Evolutionary conservation across 768 basidiomycete species (phyloP).

Genomic region (Lactifluus piperatus): DNA sequence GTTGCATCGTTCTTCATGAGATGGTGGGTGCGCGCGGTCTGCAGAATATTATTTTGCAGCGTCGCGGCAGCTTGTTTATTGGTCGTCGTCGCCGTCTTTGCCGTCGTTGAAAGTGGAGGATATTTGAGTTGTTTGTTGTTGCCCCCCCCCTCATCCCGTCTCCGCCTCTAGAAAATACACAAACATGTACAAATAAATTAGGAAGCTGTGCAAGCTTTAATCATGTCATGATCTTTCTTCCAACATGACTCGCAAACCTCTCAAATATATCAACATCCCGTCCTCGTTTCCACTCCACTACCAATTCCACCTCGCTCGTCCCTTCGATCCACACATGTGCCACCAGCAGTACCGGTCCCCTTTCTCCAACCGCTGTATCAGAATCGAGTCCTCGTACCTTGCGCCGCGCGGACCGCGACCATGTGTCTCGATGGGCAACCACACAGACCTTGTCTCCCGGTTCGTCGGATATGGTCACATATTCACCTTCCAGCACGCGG

Average conservation of each 20-base stretch:
- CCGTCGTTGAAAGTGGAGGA: not conserved
- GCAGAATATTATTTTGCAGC: not conserved
- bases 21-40: not conserved
- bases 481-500: slow-evolving; percentile 27
- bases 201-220: too few relatives aligned
- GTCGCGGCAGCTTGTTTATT: not conserved
- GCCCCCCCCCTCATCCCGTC: not conserved
- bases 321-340: slow-evolving; percentile 24
- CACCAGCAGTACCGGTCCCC: slow-evolving; percentile 4
- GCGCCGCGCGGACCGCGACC: slow-evolving; percentile 61
- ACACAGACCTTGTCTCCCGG: not conserved
- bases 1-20: slow-evolving; percentile 46
- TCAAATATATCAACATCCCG: slow-evolving; percentile 50
- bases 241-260: slow-evolving; percentile 59
- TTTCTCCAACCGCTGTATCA: not conserved
- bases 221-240: slow-evolving; percentile 39
- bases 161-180: slow-evolving; percentile 2
- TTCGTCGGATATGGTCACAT: not conserved
- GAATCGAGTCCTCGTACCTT: slow-evolving; percentile 20
- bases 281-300: slow-evolving; percentile 59
- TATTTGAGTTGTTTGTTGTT: not conserved
- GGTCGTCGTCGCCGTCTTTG: not conserved
- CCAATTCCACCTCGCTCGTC: slow-evolving; percentile 23
- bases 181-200: slow-evolving; percentile 13
- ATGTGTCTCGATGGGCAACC: slow-evolving; percentile 36